phyloP scores from a whole-genome alignment of 2,329 filamentous ascomycete species.

The Neophaeococcomyces aloes region DNA sequence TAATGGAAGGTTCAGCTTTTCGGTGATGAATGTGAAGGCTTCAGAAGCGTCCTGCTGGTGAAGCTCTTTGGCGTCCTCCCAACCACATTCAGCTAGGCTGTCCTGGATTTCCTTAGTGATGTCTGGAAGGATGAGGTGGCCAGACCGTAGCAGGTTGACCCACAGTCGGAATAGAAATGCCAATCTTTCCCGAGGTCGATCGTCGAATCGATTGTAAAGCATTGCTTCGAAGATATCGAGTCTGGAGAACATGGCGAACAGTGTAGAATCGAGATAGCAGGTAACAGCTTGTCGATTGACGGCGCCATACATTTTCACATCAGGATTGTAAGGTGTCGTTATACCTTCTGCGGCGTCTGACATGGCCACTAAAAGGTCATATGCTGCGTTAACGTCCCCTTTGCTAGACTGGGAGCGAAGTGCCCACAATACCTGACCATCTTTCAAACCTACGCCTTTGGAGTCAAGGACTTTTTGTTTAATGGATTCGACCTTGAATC shows the following conservation, averaged over 20 bases:
- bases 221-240: conserved; percentile 88
- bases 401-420: conserved; percentile 53
- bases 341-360: conserved; percentile 73
- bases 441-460: conserved; percentile 47
- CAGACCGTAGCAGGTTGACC: conserved; percentile 83
- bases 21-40: conserved; percentile 89
- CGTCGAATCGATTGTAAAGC: conserved; percentile 66
- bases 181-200: conserved; percentile 61
- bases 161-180: conserved; percentile 73
- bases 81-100: conserved; percentile 72
- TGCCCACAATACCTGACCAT: conserved; percentile 54
- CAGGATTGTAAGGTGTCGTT: conserved; percentile 62
- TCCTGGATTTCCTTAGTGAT: conserved; percentile 80
- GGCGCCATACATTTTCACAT: conserved; percentile 65
- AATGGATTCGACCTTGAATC: conserved; percentile 41
- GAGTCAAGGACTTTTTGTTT: conserved; percentile 41
- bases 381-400: conserved; percentile 62
- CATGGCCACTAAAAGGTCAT: conserved; percentile 65
- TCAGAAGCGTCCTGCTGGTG: conserved; percentile 92
- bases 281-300: conserved; percentile 78
- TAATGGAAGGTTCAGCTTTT: conserved; percentile 74
- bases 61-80: conserved; percentile 66
- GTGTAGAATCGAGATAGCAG: conserved; percentile 83
- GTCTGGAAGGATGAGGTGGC: conserved; percentile 74
- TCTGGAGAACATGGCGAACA: conserved; percentile 93